A percentile compares a stretch with the other conserved stretches of the same genome.
Conservation (phyloP, 106 monocot species). For the Gastrodia elata region DNA sequence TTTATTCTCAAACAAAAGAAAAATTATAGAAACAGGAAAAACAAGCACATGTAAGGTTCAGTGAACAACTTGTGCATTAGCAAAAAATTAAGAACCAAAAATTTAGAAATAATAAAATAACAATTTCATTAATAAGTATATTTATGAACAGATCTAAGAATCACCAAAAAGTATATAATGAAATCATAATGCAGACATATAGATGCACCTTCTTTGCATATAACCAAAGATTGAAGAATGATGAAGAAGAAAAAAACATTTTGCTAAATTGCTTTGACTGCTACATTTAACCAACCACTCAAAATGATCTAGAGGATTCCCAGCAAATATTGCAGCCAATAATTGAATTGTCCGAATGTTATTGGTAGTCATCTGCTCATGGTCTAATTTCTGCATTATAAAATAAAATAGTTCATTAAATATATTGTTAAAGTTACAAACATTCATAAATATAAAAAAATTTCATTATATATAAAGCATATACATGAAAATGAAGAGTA, state of each 20-base stretch:
- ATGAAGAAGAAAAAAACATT: conserved; percentile 51
- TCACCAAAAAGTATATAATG: background rate
- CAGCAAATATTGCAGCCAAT: conserved; percentile 39
- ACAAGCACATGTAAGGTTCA: background rate
- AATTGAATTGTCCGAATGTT: conserved; percentile 50
- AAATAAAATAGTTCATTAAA: background rate
- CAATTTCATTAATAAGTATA: background rate
- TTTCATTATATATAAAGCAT: background rate
- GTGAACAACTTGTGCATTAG: background rate
- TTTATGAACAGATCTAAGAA: background rate
- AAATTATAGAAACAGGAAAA: background rate
- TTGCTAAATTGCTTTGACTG: conserved; percentile 30
- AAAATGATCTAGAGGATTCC: conserved; percentile 39
- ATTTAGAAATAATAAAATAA: background rate
- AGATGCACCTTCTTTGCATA: conserved; percentile 40
- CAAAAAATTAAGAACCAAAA: background rate
- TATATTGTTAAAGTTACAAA: background rate
- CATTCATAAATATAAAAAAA: background rate
- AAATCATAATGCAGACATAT: background rate
- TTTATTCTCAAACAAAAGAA: background rate
- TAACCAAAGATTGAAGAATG: conserved; percentile 42
- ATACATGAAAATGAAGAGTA: background rate
- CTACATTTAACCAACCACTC: conserved; percentile 62
- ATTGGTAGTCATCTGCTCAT: conserved; percentile 22
- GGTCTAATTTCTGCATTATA: conserved; percentile 42